Conservation (phyloP, 2,329 filamentous ascomycete genomes). For the Tolypocladium pustulatum region DNA sequence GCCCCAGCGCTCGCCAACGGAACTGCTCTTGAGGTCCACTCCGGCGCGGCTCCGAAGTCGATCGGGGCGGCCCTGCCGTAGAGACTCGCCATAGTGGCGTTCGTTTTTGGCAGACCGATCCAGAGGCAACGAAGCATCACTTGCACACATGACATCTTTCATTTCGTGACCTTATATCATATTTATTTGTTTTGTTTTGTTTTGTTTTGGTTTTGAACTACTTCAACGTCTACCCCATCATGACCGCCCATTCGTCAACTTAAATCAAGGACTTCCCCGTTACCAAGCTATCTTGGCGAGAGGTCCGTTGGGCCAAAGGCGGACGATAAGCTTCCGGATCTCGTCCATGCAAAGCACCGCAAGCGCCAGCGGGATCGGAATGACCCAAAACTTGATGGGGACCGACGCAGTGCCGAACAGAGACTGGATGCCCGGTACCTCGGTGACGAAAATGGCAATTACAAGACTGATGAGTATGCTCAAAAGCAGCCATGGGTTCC, state of each 20-base stretch:
- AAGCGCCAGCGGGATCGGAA: conserved; percentile 38
- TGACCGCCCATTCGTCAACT: background rate
- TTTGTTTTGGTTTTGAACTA: background rate
- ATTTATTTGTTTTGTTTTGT: background rate
- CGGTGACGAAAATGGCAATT: conserved; percentile 43
- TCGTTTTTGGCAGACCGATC: background rate
- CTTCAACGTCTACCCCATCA: background rate
- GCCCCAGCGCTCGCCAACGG: background rate
- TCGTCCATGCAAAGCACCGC: conserved; percentile 42
- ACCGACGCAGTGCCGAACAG: conserved; percentile 38
- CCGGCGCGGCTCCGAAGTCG: background rate
- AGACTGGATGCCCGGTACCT: conserved; percentile 36
- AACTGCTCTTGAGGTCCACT: background rate
- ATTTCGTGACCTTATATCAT: background rate
- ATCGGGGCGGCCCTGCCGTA: too few relatives aligned
- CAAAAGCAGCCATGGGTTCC: conserved; percentile 38
- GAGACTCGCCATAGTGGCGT: background rate
- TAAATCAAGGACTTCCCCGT: background rate
- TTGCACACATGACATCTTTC: background rate
- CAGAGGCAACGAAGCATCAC: background rate
- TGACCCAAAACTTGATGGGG: conserved; percentile 41
- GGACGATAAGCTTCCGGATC: conserved; percentile 37
- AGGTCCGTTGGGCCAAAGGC: conserved; percentile 30
- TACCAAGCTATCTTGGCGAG: conserved; percentile 40
- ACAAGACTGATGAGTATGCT: conserved; percentile 34